A percentile compares a stretch with the other conserved stretches of the same genome.
These are phyloP conservation scores for Talaromyces trachyspermus DNA, from an alignment of 495 filamentous ascomycete genomes.

Conservation along the genomic window DNA sequence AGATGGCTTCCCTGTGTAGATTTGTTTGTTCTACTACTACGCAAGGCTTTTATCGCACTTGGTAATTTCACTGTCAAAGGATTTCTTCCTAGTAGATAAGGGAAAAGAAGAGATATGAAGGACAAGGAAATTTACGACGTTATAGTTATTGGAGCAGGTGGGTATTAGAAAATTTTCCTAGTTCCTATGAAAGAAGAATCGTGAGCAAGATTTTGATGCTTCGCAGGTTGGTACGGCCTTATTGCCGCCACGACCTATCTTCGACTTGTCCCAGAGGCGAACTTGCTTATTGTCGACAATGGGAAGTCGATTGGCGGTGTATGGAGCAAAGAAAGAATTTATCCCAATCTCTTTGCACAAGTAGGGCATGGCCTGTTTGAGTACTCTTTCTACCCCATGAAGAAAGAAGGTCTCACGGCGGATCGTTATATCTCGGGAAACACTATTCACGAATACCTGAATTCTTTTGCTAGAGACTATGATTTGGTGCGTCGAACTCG, in stretches of 20 bases:
- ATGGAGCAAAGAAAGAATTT: slow-evolving; percentile 53
- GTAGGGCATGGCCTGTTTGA: slow-evolving; percentile 31
- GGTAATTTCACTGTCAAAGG: neutral
- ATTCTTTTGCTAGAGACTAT: slow-evolving; percentile 13
- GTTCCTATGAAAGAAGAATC: too few relatives aligned
- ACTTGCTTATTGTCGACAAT: slow-evolving; percentile 40
- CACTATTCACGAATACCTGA: slow-evolving; percentile 15
- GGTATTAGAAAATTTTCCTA: neutral
- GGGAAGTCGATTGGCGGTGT: slow-evolving; percentile 52
- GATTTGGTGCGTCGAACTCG: slow-evolving; percentile 13
- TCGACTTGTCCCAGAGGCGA: slow-evolving; percentile 31
- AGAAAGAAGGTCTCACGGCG: slow-evolving; percentile 9
- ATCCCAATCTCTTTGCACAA: slow-evolving; percentile 39
- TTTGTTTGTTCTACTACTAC: neutral
- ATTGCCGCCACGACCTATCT: slow-evolving; percentile 52
- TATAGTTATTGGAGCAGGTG: slow-evolving; percentile 19
- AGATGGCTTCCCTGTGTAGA: neutral
- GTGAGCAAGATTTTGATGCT: neutral
- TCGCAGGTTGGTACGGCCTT: slow-evolving; percentile 43
- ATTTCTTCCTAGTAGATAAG: neutral
- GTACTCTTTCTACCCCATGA: slow-evolving; percentile 20
- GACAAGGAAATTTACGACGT: slow-evolving; percentile 10
- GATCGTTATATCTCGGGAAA: slow-evolving; percentile 14
- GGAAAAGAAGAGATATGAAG: neutral
- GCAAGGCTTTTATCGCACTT: neutral